phyloP scores from a whole-genome alignment of 495 filamentous ascomycete genomes.

The Penicillium nucicola region DNA sequence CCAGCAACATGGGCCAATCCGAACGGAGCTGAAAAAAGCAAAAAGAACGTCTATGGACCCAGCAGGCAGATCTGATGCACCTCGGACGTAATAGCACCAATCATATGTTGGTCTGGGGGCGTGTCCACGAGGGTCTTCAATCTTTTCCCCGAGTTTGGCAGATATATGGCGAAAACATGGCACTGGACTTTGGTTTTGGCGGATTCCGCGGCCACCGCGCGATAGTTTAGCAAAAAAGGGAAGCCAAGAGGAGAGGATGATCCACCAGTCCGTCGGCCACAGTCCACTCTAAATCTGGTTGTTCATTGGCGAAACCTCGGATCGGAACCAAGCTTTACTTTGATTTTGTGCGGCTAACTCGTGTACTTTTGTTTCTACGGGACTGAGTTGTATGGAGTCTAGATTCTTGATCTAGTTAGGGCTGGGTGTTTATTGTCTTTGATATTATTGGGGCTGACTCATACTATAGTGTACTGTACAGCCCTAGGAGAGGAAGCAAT shows the following conservation, averaged over 20 bases:
- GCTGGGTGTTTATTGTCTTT: too few relatives aligned
- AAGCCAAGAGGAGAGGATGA: constrained; percentile 21
- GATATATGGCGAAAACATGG: not conserved
- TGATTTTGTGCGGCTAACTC: too few relatives aligned
- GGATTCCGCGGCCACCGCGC: constrained; percentile 14
- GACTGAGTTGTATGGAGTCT: too few relatives aligned
- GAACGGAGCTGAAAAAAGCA: not conserved
- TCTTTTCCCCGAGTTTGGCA: not conserved
- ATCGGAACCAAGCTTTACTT: too few relatives aligned
- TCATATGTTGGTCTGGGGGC: not conserved
- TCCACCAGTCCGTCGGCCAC: constrained; percentile 8
- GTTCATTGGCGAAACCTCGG: too few relatives aligned
- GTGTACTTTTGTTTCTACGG: too few relatives aligned
- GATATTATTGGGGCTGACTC: too few relatives aligned
- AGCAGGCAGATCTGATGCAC: constrained; percentile 4
- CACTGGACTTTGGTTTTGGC: not conserved
- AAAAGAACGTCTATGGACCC: constrained; percentile 5
- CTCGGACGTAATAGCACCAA: constrained; percentile 1
- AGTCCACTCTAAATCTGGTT: too few relatives aligned
- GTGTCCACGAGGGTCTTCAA: constrained; percentile 1
- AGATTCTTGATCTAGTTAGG: too few relatives aligned
- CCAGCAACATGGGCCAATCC: too few relatives aligned
- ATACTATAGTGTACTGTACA: too few relatives aligned
- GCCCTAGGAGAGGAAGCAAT: too few relatives aligned
- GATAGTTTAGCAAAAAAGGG: constrained; percentile 15